These are phyloP conservation scores for Populus hybrid DNA, from an alignment of 441 rosid genomes.

Conservation along the genomic window DNA sequence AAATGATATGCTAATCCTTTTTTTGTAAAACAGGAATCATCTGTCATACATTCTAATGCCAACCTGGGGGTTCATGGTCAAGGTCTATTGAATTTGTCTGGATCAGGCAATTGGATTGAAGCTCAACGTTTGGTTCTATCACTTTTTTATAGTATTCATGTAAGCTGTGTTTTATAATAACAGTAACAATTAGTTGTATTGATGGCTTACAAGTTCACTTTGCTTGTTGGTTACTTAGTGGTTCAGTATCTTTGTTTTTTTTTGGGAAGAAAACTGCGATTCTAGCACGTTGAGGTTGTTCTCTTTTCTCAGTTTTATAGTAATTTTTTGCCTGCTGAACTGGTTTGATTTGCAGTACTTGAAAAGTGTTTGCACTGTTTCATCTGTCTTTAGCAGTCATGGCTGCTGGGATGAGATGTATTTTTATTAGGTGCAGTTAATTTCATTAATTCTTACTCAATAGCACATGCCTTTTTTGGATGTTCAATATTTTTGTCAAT, in stretches of 20 bases:
- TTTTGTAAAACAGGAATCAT: slow-evolving; percentile 65
- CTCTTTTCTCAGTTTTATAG: not conserved
- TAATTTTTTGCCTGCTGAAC: slow-evolving; percentile 5
- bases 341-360: not conserved
- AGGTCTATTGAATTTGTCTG: slow-evolving; percentile 90
- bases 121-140: slow-evolving; percentile 95
- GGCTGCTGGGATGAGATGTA: not conserved
- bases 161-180: slow-evolving; percentile 40
- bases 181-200: not conserved
- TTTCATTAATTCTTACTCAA: not conserved
- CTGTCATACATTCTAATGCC: slow-evolving; percentile 93
- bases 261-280: not conserved
- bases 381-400: not conserved
- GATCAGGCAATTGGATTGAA: slow-evolving; percentile 88
- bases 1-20: not conserved
- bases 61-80: slow-evolving; percentile 97
- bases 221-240: not conserved
- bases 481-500: slow-evolving; percentile 1
- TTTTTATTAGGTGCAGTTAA: not conserved
- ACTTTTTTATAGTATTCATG: slow-evolving; percentile 82
- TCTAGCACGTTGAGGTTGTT: not conserved
- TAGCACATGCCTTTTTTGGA: not conserved
- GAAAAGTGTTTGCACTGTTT: not conserved
- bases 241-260: not conserved
- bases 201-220: slow-evolving; percentile 10